Evolutionary conservation across 2,329 filamentous ascomycete genomes (phyloP).

Genomic region (Alternaria atra): DNA sequence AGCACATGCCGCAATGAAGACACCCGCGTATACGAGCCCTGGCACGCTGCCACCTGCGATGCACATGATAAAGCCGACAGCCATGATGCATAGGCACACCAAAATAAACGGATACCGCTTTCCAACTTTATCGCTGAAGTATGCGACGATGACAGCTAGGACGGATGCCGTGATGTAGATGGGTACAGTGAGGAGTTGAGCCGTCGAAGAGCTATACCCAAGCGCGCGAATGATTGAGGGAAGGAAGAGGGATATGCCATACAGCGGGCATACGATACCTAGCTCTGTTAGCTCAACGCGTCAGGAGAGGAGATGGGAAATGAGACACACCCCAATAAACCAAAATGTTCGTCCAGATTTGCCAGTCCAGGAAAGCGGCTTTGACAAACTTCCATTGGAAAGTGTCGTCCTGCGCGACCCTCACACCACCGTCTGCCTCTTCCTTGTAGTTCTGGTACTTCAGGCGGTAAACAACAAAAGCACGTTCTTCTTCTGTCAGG

Average conservation of each 20-base stretch:
- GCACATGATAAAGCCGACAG: constrained; percentile 51
- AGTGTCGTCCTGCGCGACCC: constrained; percentile 72
- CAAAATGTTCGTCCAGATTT: constrained; percentile 62
- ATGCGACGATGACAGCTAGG: constrained; percentile 46
- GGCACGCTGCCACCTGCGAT: constrained; percentile 40
- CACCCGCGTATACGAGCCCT: constrained; percentile 49
- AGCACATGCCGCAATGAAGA: constrained; percentile 49
- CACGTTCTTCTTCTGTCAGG: constrained; percentile 61
- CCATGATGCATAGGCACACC: constrained; percentile 43
- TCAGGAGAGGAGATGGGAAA: constrained; percentile 7
- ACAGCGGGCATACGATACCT: constrained; percentile 52
- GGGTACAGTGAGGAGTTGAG: constrained; percentile 55
- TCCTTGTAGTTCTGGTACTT: constrained; percentile 56
- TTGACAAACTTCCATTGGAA: constrained; percentile 70
- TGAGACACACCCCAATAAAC: constrained; percentile 67
- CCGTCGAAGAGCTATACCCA: constrained; percentile 51
- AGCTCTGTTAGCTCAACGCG: constrained; percentile 10
- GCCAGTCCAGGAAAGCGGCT: constrained; percentile 58
- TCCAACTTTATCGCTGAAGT: constrained; percentile 40
- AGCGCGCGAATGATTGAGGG: constrained; percentile 60
- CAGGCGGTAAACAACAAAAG: constrained; percentile 65
- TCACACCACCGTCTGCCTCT: constrained; percentile 66
- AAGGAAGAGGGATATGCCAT: constrained; percentile 50
- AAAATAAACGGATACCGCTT: constrained; percentile 50
- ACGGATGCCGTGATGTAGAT: constrained; percentile 53